A percentile compares a stretch with the other conserved stretches of the same genome.
phyloP scores from a whole-genome alignment of 306 rosid species.

The Quercus variabilis region DNA sequence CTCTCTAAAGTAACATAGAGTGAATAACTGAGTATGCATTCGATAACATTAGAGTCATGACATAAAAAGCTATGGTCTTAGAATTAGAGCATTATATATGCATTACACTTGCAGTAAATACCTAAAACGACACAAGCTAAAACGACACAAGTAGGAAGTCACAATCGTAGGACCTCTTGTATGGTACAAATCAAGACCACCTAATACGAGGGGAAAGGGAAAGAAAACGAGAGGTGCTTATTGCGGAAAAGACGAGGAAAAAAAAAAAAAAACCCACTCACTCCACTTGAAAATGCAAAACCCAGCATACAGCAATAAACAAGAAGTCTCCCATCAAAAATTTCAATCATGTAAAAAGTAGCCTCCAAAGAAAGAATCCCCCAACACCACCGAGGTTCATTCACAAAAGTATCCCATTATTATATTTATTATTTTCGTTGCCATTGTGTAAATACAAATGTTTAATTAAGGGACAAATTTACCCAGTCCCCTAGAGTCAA shows the following conservation, averaged over 20 bases:
- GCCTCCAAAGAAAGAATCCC: conserved; percentile 3
- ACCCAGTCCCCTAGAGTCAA: neutral
- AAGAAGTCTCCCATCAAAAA: too few species aligned
- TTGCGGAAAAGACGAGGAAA: neutral
- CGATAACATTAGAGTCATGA: too few species aligned
- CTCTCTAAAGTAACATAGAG: too few species aligned
- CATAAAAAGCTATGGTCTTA: too few species aligned
- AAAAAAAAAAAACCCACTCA: neutral
- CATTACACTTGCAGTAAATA: too few species aligned
- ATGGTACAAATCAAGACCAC: conserved; percentile 18
- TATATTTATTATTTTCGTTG: neutral
- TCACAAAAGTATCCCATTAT: neutral
- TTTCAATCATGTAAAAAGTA: too few species aligned
- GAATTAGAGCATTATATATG: too few species aligned
- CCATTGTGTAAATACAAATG: neutral
- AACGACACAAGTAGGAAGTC: conserved; percentile 21
- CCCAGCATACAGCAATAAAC: neutral
- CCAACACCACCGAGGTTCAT: conserved; percentile 18
- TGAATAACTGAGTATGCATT: too few species aligned
- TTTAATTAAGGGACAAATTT: neutral
- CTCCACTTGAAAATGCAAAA: neutral
- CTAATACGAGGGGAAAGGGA: conserved; percentile 14
- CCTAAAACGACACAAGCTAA: neutral
- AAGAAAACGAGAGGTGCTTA: conserved; percentile 2
- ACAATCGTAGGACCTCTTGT: conserved; percentile 23